These are phyloP conservation scores for Coniella lustricola DNA, from an alignment of 2,329 filamentous ascomycete species.

Conservation along the genomic window DNA sequence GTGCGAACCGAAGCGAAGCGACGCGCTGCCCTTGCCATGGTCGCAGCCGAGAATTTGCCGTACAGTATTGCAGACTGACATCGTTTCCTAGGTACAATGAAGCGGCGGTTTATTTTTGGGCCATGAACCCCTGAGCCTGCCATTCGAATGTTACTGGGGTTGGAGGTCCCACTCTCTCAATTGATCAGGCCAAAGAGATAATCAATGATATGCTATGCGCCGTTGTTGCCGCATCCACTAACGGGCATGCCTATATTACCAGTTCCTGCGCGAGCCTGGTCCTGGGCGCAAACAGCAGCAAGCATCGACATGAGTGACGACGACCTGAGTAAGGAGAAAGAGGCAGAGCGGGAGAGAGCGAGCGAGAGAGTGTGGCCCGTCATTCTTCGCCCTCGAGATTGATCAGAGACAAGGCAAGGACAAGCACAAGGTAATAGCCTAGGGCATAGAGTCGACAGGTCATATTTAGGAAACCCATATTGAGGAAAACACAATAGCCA, in stretches of 20 bases:
- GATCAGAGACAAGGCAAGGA: background rate
- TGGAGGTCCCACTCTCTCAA: too few species aligned
- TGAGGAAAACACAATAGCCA: too few species aligned
- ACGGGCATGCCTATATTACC: constrained; percentile 16
- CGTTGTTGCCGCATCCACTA: constrained; percentile 3
- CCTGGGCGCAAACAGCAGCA: too few species aligned
- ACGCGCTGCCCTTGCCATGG: background rate
- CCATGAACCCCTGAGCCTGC: background rate
- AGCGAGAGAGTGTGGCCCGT: background rate
- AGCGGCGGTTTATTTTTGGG: background rate
- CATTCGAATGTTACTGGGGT: too few species aligned
- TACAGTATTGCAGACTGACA: too few species aligned
- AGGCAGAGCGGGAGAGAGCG: background rate
- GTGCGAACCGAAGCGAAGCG: too few species aligned
- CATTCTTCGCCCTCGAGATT: background rate
- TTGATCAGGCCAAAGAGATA: background rate
- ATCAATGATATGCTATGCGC: background rate
- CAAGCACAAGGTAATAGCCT: too few species aligned
- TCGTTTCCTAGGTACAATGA: background rate
- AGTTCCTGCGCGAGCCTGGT: constrained; percentile 1
- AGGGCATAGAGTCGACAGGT: too few species aligned
- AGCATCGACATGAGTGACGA: too few species aligned
- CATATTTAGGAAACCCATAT: too few species aligned
- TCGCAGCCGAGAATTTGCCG: background rate
- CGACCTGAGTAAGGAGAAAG: too few species aligned